Evolutionary conservation across 2,329 filamentous ascomycete species (phyloP), one percentile per base, ranked within the genome.

Genomic region (Ophiocordyceps robertsii): DNA sequence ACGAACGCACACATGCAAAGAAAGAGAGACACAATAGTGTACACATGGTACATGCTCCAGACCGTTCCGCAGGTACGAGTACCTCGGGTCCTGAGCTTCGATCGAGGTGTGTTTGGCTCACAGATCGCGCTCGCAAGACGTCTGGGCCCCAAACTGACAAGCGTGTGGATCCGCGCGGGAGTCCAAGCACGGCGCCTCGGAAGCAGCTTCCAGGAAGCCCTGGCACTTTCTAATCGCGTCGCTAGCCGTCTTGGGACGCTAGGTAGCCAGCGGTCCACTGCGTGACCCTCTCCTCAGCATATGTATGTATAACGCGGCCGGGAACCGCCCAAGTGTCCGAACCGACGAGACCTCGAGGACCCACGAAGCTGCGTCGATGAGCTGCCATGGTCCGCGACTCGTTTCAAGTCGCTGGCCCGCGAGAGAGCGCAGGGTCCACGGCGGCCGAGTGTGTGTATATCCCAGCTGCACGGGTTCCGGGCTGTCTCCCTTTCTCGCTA

Each of bases 101-200:
- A 38, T 36, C 33, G 33, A 35, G 33, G 33, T 36, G 14, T 38
- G 45, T 31, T 27, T 32, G 41, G 37, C 42, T 46, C 30, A 36
- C 40, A 43, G 43, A 49, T 46, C 42, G 43, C 39, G 44, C 33
- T 37, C 46, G 45, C 39, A 37, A 29, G 16, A 37, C 32, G 9
- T 40, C 41, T 27, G 33, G 39, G 32, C 41, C n/a, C 37, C 36
- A 33, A 43, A 37, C 27, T 40, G 46, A n/a, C 43, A 44, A 44
- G 37, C 43, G 17, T 35, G 48, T 49, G 50, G 50, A 49, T 49
- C 41, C 38, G 24, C 31, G 44, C 50, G 50, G 49, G 49, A 51
- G 45, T 45, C 43, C 44, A 48, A 51, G 43, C 47, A 50, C 41
- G 48, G 46, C 38, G 45, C 47, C 43, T 52, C 51, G 51, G 49